These are phyloP conservation scores for Beauveria rudraprayagi DNA, from an alignment of 2,329 filamentous ascomycete genomes.

Conservation along the genomic window DNA sequence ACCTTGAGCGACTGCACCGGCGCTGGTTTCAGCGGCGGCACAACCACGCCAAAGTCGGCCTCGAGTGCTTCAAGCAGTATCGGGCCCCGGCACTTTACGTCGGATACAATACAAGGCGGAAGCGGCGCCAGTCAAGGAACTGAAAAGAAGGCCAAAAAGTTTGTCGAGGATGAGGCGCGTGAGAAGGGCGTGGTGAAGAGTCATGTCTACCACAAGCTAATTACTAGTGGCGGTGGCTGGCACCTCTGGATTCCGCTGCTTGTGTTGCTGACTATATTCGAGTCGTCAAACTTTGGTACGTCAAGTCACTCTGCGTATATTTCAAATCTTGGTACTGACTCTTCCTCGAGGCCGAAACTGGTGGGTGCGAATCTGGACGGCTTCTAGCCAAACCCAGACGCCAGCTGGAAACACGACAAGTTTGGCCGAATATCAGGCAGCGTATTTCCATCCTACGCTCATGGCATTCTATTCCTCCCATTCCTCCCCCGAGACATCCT, in stretches of 20 bases:
- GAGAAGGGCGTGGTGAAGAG: slow-evolving; percentile 62
- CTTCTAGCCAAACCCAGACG: slow-evolving; percentile 30
- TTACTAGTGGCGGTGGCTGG: slow-evolving; percentile 58
- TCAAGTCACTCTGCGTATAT: fast-evolving
- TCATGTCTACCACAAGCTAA: slow-evolving; percentile 59
- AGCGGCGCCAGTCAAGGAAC: neutral
- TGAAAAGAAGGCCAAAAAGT: slow-evolving; percentile 51
- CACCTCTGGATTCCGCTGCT: slow-evolving; percentile 50
- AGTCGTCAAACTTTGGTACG: slow-evolving; percentile 41
- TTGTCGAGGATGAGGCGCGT: slow-evolving; percentile 64
- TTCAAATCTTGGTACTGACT: neutral
- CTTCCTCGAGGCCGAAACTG: slow-evolving; percentile 38
- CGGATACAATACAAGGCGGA: too few relatives aligned
- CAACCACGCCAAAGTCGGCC: slow-evolving; percentile 31
- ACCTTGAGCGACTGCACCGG: slow-evolving; percentile 50
- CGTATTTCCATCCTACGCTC: slow-evolving; percentile 17
- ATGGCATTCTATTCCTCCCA: neutral
- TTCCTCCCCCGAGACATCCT: neutral
- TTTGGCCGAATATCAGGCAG: slow-evolving; percentile 8
- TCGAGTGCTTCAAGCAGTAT: neutral
- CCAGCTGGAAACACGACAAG: neutral
- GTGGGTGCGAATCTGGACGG: slow-evolving; percentile 59
- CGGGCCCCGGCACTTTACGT: neutral
- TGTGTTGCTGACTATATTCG: slow-evolving; percentile 43
- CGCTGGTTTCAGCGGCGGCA: slow-evolving; percentile 46